A percentile compares a stretch with the other conserved stretches of the same genome.
Conservation (phyloP, 176 grass and related monocot genomes). For the Aegilops sharonensis region DNA sequence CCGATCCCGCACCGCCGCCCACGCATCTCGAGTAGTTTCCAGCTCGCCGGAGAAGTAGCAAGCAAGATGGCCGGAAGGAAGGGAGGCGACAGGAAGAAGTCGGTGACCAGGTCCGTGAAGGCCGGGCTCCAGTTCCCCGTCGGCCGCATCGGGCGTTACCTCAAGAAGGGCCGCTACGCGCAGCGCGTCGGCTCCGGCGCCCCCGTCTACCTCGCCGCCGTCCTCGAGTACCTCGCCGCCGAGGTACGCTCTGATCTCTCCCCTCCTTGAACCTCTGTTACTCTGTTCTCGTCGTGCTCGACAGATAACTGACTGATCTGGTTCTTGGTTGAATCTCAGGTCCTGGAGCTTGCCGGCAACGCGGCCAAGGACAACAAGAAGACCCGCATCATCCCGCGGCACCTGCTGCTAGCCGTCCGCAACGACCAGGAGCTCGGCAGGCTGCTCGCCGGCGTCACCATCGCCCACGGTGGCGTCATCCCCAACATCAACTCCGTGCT, state of each 20-base stretch:
- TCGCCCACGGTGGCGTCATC: not conserved
- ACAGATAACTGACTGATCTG: not conserved
- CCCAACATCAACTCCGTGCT: not conserved
- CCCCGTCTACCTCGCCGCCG: conserved; percentile 38
- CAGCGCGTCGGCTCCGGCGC: conserved; percentile 43
- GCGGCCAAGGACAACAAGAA: not conserved
- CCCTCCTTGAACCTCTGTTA: no score
- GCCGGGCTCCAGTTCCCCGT: conserved; percentile 78
- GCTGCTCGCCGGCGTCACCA: not conserved
- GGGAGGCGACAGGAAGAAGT: conserved; percentile 6
- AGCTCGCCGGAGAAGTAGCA: not conserved
- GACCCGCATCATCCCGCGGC: not conserved
- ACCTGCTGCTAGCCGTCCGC: not conserved
- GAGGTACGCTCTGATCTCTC: not conserved
- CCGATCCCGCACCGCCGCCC: not conserved
- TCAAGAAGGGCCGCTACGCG: conserved; percentile 56
- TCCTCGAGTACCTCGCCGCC: conserved; percentile 43
- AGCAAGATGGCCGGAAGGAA: conserved; percentile 10
- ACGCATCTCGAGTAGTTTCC: not conserved
- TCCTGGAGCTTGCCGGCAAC: not conserved
- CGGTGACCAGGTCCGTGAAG: conserved; percentile 23
- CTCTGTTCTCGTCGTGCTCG: not conserved
- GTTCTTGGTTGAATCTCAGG: not conserved
- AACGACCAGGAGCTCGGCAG: not conserved
- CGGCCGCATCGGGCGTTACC: conserved; percentile 63